A percentile compares a stretch with the other conserved stretches of the same genome.
Conservation (phyloP, 2,329 filamentous ascomycete genomes). For the Aureobasidium namibiae region DNA sequence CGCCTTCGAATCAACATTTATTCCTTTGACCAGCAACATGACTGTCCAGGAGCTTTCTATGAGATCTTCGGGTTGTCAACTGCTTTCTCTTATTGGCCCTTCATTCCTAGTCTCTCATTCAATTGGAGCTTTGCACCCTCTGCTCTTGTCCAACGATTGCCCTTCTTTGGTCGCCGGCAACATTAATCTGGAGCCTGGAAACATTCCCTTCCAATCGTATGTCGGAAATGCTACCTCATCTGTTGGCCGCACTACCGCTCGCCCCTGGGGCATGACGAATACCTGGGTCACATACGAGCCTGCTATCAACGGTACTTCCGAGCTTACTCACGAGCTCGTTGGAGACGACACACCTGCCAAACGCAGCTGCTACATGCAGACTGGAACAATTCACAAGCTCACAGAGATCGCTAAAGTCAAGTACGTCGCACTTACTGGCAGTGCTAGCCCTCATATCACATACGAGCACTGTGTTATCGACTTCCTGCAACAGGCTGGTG, state of each 20-base stretch:
- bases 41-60: conserved; percentile 24
- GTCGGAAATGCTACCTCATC: conserved; percentile 17
- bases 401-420: conserved; percentile 41
- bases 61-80: conserved; percentile 23
- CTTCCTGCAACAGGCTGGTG: conserved; percentile 47
- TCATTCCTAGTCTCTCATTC: conserved; percentile 29
- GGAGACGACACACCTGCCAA: conserved; percentile 22
- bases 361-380: conserved; percentile 33
- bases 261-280: conserved; percentile 28
- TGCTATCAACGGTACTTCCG: conserved; percentile 19
- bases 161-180: conserved; percentile 43
- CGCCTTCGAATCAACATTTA: conserved; percentile 23
- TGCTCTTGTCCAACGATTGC: conserved; percentile 41
- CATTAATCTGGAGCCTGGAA: conserved; percentile 45
- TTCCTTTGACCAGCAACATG: conserved; percentile 24
- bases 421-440: conserved; percentile 42
- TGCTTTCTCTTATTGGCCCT: conserved; percentile 24
- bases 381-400: conserved; percentile 35
- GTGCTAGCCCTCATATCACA: conserved; percentile 44
- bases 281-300: conserved; percentile 28
- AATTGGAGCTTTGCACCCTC: conserved; percentile 25
- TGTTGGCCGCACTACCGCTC: conserved; percentile 14
- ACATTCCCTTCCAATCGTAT: conserved; percentile 39
- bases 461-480: conserved; percentile 49
- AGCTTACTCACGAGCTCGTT: conserved; percentile 20